These are phyloP conservation scores for Oxyria digyna DNA, from an alignment of 148 eudicot genomes.

Conservation along the genomic window DNA sequence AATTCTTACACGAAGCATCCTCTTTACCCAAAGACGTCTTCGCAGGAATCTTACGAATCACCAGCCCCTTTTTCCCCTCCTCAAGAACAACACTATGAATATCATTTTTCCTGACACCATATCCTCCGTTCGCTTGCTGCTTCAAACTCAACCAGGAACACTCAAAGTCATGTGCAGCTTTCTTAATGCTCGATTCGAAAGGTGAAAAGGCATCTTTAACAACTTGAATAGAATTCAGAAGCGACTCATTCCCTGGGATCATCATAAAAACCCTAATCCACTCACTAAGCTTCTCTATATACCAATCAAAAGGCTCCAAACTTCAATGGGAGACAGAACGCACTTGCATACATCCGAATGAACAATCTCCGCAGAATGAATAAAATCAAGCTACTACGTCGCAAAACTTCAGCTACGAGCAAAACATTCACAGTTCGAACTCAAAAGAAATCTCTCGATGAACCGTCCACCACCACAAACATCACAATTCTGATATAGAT, in stretches of 20 bases:
- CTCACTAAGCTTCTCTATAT: neutral
- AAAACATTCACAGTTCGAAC: neutral
- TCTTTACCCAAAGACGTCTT: slow-evolving; percentile 41
- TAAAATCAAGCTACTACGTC: neutral
- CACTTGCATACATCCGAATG: neutral
- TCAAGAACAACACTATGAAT: slow-evolving; percentile 20
- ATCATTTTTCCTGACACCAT: slow-evolving; percentile 22
- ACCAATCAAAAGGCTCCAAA: slow-evolving; percentile 5
- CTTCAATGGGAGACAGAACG: slow-evolving; percentile 1
- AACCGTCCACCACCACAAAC: slow-evolving; percentile 14
- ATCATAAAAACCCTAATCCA: slow-evolving; percentile 27
- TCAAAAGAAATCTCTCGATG: slow-evolving; percentile 3
- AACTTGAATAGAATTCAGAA: slow-evolving; percentile 50
- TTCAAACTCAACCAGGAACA: slow-evolving; percentile 48
- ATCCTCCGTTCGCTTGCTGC: slow-evolving; percentile 15
- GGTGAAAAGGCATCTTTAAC: slow-evolving; percentile 64
- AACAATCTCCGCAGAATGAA: neutral
- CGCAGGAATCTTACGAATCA: slow-evolving; percentile 34
- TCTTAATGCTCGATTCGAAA: slow-evolving; percentile 50
- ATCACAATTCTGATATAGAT: slow-evolving; percentile 3
- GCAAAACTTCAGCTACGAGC: slow-evolving; percentile 4
- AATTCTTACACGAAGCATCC: slow-evolving; percentile 48
- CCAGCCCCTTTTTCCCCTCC: slow-evolving; percentile 49
- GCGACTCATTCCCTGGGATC: slow-evolving; percentile 69
- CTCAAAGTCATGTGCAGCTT: slow-evolving; percentile 74